Evolutionary conservation across 2,329 filamentous ascomycete genomes (phyloP), one percentile per base, ranked within the genome.

Genomic region (Pseudocercospora macadamiae): DNA sequence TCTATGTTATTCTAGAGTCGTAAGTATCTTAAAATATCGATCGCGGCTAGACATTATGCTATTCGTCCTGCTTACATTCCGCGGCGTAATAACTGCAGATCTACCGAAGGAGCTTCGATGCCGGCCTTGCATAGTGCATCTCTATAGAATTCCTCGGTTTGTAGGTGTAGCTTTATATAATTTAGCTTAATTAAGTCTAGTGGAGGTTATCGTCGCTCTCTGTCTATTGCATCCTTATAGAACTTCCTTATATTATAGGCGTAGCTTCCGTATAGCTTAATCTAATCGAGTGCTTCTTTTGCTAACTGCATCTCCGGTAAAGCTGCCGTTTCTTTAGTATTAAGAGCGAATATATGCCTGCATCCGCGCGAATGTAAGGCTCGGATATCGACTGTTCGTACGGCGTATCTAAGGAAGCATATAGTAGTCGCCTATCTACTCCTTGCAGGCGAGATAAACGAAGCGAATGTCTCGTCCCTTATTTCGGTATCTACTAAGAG

Each of bases 251-350:
- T 51, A 16, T 42, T 37, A 36, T 32, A 36, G 6, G 65, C 66
- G 30, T 62, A 61, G 21, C 54, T 28, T 19, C 68, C 66, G 44
- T 69, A 69, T 9, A 47, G 47, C 3, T 57, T 58, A 8, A 69
- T 49, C 19, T 55, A 52, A 18, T 63, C 56, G 7, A 63, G 26
- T 2, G 54, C 48, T 28, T 66, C 57, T 26, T 60, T 63, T 2
- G 61, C 60, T n/a, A 55, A 28, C 19, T 30, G 51, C 12, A 66
- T 55, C 21, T 60, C 51, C 9, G 48, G 37, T 4, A 61, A 56
- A 4, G 54, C 57, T 0, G 60, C 47, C 4, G 49, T 53, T 53
- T 66, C 64, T 14, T n/a, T 39, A 9, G 66, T 51, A 1, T 37
- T 39, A 7, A 54, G 12, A 4, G 36, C 16, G 28, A n/a, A 6